Percentiles rank a stretch among this genome's conserved stretches.
Conservation (phyloP, 2,329 filamentous ascomycete species). For the Pseudogymnoascus sp. region DNA sequence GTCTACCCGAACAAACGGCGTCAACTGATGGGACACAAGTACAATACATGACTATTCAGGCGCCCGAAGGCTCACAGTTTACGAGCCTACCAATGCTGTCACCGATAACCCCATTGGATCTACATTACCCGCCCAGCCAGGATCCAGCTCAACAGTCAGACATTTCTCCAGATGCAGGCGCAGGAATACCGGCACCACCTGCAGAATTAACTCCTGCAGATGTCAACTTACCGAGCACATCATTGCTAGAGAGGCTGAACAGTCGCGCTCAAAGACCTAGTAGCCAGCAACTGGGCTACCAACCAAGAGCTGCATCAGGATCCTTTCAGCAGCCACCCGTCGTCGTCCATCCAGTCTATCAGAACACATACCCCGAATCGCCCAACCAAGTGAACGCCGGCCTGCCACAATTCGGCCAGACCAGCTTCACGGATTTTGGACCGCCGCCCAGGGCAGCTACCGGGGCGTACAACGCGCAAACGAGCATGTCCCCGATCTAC, state of each 20-base stretch:
- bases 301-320: background rate
- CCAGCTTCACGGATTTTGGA: background rate
- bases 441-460: background rate
- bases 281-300: background rate
- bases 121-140: slow-evolving; percentile 8
- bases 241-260: background rate
- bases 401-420: background rate
- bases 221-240: background rate
- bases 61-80: background rate
- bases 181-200: slow-evolving; percentile 5
- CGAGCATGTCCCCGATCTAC: slow-evolving; percentile 15
- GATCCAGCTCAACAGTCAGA: background rate
- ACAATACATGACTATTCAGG: background rate
- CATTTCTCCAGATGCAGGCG: slow-evolving; percentile 11
- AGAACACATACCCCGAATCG: background rate
- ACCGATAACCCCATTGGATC: slow-evolving; percentile 6
- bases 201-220: slow-evolving; percentile 9
- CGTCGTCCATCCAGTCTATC: background rate
- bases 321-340: background rate
- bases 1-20: background rate
- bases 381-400: background rate
- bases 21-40: background rate
- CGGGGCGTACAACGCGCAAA: background rate
- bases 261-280: background rate
- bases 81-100: background rate